A percentile compares a stretch with the other conserved stretches of the same genome.
Evolutionary conservation across 1,284 basidiomycete genomes (phyloP).

Genomic region (Gastroboletus turbinatus): DNA sequence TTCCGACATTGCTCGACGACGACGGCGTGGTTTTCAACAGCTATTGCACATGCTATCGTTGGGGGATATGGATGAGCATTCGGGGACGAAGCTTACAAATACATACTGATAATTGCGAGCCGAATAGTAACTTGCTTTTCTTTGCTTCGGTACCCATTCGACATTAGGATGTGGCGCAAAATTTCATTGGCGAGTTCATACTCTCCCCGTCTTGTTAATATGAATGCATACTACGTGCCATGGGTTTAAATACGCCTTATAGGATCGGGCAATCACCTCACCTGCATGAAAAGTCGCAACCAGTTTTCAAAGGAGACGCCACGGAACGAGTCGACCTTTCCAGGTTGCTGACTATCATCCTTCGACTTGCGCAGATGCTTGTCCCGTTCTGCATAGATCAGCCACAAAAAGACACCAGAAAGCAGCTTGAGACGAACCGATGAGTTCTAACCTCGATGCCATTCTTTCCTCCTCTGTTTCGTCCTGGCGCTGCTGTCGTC

Average conservation of each 20-base stretch:
- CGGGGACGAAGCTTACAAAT: neutral
- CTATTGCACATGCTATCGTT: slow-evolving; percentile 66
- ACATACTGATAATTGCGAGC: slow-evolving; percentile 68
- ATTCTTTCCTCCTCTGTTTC: slow-evolving; percentile 2
- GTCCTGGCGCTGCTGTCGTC: neutral
- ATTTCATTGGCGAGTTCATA: slow-evolving; percentile 77
- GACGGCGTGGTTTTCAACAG: slow-evolving; percentile 51
- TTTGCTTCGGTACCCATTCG: slow-evolving; percentile 72
- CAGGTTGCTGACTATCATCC: slow-evolving; percentile 34
- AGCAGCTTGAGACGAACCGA: slow-evolving; percentile 36
- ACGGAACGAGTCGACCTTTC: slow-evolving; percentile 65
- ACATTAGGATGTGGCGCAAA: slow-evolving; percentile 74
- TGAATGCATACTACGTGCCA: slow-evolving; percentile 73
- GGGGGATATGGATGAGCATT: neutral
- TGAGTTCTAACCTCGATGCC: slow-evolving; percentile 57
- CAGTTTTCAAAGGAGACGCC: slow-evolving; percentile 86
- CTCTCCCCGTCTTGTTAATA: slow-evolving; percentile 66
- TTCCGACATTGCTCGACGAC: slow-evolving; percentile 76
- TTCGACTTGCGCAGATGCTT: slow-evolving; percentile 40
- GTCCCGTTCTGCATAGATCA: slow-evolving; percentile 1
- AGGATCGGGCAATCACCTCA: slow-evolving; percentile 33
- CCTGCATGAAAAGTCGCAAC: slow-evolving; percentile 85
- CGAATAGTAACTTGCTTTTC: slow-evolving; percentile 70
- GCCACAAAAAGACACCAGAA: neutral
- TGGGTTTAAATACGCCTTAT: neutral